Base-by-base conservation (phyloP, 2,329 filamentous ascomycete genomes). In the Fusarium sacchari region DNA sequence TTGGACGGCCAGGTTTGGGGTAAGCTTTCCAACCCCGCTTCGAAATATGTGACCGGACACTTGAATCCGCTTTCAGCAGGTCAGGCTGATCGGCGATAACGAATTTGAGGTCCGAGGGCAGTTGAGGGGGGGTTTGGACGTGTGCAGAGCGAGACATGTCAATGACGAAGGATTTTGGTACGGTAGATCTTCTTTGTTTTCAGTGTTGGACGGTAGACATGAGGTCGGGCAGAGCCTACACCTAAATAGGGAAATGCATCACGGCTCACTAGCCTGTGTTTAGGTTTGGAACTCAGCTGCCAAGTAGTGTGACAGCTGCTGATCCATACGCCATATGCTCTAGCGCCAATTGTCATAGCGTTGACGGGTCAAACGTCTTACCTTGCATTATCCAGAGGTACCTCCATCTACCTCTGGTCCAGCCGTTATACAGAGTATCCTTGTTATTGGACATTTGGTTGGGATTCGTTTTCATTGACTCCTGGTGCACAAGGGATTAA, bases 231-330 rank as follows among this genome's bases (percentile, higher is more conserved):
- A 7, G 20, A 8, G 1, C 14, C 44, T 32, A 53, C 18, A 18
- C 34, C 50, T 53, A 26, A 53, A 53, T 37, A 28, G 50, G 50
- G 24, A 53, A 37, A 53, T 53, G 50, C 50, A 53, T 37, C 18
- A 37, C 8, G 32, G 7, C 30, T 24, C 50, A 37, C 10, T 53
- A 53, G 50, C 22, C 12, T 1, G 2, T 37, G 10, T 18, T 28
- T 10, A 7, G 13, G 34, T 53, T 53, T n/a, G 13, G 50, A 28
- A 6, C 50, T 53, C 50, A 53, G 50, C 32, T 53, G 14, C 22
- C 22, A 18, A n/a, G 11, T 18, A 6, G 15, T 3, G 10, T 50
- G 47, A 50, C n/a, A 26, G 32, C 3, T 17, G 14, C 24, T 26
- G 32, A 17, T 37, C 32, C 1, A 22, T 37, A 28, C 49, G 24